phyloP scores from a whole-genome alignment of 176 grass and related monocot genomes.

The Aegilops sharonensis region DNA sequence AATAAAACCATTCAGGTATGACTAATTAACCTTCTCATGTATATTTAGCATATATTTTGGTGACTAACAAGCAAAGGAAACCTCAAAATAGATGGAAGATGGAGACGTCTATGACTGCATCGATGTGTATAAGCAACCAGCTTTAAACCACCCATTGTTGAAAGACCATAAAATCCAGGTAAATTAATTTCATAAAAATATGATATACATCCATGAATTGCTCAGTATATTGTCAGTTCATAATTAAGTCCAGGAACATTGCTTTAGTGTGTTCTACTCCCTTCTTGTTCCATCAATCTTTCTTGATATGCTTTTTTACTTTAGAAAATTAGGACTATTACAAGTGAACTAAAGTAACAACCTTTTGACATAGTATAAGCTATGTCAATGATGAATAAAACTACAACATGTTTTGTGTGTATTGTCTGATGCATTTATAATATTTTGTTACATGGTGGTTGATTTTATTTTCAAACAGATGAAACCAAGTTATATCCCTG shows the following conservation, averaged over 20 bases:
- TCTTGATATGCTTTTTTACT: background rate
- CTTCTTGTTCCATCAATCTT: background rate
- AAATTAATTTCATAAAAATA: background rate
- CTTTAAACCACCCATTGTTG: background rate
- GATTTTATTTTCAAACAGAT: background rate
- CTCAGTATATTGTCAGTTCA: background rate
- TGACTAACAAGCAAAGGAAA: background rate
- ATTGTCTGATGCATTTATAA: background rate
- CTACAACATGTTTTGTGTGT: background rate
- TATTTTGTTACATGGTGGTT: background rate
- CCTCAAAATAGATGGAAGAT: background rate
- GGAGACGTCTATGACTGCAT: constrained; percentile 6
- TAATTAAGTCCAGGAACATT: background rate
- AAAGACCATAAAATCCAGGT: constrained; percentile 14
- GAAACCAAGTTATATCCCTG: constrained; percentile 10
- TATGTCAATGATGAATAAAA: background rate
- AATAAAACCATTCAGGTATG: background rate
- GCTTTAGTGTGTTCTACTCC: background rate
- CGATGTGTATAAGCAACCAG: background rate
- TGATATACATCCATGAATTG: background rate
- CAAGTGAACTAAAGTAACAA: background rate
- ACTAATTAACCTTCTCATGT: background rate
- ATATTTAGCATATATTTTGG: background rate
- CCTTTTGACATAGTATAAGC: background rate
- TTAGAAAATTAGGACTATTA: background rate